Evolutionary conservation across 2,329 filamentous ascomycete genomes (phyloP).

Genomic region (Fusarium subglutinans): DNA sequence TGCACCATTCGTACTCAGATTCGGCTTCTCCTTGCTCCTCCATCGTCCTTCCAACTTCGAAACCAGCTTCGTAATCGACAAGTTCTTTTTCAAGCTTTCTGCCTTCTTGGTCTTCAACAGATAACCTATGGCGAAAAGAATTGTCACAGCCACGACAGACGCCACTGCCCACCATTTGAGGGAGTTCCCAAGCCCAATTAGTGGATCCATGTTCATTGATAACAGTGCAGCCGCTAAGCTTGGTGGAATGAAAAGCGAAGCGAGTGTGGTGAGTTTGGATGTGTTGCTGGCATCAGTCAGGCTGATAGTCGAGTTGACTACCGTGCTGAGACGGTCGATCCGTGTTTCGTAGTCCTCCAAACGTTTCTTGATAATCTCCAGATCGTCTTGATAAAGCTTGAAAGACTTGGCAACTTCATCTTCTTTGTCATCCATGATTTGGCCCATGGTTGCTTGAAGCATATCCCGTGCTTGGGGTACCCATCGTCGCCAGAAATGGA

Average conservation of each 20-base stretch:
- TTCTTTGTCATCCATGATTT: accelerated
- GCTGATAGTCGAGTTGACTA: neutral
- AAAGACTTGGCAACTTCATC: accelerated
- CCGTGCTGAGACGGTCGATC: neutral
- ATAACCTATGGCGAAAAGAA: neutral
- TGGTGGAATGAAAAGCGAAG: neutral
- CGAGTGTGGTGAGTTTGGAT: neutral
- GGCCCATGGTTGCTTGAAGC: neutral
- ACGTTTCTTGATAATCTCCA: neutral
- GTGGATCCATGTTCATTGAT: neutral
- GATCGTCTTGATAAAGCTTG: neutral
- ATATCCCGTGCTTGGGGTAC: neutral
- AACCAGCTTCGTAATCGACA: neutral
- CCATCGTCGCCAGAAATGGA: neutral
- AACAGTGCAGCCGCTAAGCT: neutral
- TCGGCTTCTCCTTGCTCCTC: neutral
- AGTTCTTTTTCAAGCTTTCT: neutral
- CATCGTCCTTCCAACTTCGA: neutral
- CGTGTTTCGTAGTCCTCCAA: neutral
- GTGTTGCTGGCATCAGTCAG: neutral
- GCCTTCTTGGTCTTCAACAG: neutral
- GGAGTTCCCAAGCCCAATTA: neutral
- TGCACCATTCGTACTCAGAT: neutral
- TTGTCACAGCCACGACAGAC: neutral
- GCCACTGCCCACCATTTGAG: neutral